phyloP scores from a whole-genome alignment of 2,329 filamentous ascomycete species.

The Aspergillus brasiliensis region DNA sequence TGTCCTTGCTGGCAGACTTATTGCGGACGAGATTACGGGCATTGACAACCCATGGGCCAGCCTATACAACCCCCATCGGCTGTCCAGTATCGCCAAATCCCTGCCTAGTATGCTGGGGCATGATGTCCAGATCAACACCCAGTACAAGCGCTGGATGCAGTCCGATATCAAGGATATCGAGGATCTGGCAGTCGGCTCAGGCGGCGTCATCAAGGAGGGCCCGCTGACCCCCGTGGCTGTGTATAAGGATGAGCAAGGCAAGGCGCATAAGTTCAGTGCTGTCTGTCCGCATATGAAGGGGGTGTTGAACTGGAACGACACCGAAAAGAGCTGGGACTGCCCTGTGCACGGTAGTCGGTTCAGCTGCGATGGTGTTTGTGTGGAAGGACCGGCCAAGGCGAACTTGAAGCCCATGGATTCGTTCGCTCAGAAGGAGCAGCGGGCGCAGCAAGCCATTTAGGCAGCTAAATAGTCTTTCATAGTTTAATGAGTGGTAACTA shows the following conservation, averaged over 20 bases:
- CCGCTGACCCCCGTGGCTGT: constrained; percentile 54
- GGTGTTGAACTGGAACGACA: constrained; percentile 59
- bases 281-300: constrained; percentile 60
- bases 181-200: constrained; percentile 52
- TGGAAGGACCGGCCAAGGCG: constrained; percentile 45
- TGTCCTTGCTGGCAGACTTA: constrained; percentile 54
- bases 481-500: neutral
- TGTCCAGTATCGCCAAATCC: constrained; percentile 49
- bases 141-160: constrained; percentile 59
- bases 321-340: constrained; percentile 59
- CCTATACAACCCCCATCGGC: constrained; percentile 55
- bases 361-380: constrained; percentile 44
- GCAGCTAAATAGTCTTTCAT: no score
- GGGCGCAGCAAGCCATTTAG: neutral
- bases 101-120: constrained; percentile 52
- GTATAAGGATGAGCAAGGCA: constrained; percentile 58
- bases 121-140: constrained; percentile 57
- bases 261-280: constrained; percentile 55
- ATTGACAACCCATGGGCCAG: constrained; percentile 53
- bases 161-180: constrained; percentile 60
- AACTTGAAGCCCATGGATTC: constrained; percentile 31
- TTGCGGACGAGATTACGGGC: constrained; percentile 57
- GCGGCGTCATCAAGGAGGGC: constrained; percentile 56
- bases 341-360: constrained; percentile 51
- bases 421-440: neutral